A percentile compares a stretch with the other conserved stretches of the same genome.
Conservation (phyloP, 2,329 filamentous ascomycete species). For the Sporothrix luriei region DNA sequence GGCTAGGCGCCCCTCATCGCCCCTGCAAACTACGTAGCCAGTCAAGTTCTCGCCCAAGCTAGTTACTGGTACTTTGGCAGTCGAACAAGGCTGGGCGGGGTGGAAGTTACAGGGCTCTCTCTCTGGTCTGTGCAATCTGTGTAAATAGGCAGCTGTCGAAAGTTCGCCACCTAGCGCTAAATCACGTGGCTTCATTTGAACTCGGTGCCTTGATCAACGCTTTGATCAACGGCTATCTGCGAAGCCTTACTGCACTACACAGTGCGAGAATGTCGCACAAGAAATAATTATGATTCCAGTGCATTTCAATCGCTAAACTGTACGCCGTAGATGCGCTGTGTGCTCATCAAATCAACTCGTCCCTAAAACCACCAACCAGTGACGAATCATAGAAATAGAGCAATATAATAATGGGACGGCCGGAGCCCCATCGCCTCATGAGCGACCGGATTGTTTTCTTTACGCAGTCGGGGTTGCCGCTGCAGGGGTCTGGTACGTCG, state of each 20-base stretch:
- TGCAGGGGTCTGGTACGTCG: constrained; percentile 35
- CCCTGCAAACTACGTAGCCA: constrained; percentile 18
- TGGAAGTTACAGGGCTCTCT: too few species aligned
- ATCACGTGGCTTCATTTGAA: not conserved
- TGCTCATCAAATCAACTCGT: not conserved
- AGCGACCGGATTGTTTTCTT: not conserved
- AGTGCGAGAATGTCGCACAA: not conserved
- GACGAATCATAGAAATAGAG: too few species aligned
- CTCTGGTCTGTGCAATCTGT: not conserved
- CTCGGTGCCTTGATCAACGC: too few species aligned
- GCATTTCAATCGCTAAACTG: not conserved
- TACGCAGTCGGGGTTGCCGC: not conserved
- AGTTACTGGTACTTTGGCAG: not conserved
- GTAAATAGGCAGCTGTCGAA: constrained; percentile 5
- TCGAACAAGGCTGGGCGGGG: not conserved
- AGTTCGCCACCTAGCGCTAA: not conserved
- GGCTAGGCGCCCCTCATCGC: not conserved
- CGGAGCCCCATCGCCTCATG: not conserved
- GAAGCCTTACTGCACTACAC: not conserved
- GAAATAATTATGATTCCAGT: not conserved
- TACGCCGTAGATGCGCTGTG: too few species aligned
- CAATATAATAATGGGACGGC: not conserved
- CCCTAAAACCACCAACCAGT: too few species aligned
- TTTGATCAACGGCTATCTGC: too few species aligned
- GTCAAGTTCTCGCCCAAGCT: not conserved